Evolutionary conservation across 2,329 filamentous ascomycete species (phyloP), one percentile per base, ranked within the genome.

Genomic region (Talaromyces verruculosus): DNA sequence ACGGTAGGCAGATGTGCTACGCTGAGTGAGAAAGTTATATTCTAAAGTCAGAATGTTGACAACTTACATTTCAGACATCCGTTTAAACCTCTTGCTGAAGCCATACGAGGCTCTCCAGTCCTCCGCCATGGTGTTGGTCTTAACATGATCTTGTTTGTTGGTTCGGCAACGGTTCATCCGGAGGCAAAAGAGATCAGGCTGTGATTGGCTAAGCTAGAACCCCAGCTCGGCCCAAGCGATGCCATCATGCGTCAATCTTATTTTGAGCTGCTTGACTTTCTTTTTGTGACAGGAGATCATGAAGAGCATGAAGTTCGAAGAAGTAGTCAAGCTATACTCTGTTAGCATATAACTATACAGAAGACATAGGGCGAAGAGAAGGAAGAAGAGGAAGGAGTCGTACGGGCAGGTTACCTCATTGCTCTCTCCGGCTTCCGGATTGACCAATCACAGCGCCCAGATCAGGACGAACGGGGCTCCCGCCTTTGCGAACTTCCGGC

Each of bases 21-120:
- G 57, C 10, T 41, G 60, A 3, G n/a, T 35, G 30, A 35, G 51
- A 35, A 37, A 57, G 17, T 8, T 25, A 28, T 61, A 25, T 15
- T 25, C 10, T n/a, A 19, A 19, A 2, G 8, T 35, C 28, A 35
- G 3, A 19, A 10, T 13, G 28, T 19, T 35, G 47, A 55, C 13
- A 41, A 59, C 87, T 80, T 75, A 89, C 87, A 90, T 81, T 66
- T 80, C 84, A 69, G 89, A 83, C 61, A 91, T 87, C 66, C 83
- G 85, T 64, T 85, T 84, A 74, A 89, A 87, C 65, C 89, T 83
- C 63, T 88, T 84, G 13, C 84, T 81, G 41, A 87, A 87, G 10
- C 84, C 83, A 66, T 90, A 75, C 2, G 77, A 76, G 25, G 74
- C 73, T 71, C 80, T 84, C 87, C 87, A 89, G 43, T 72, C 72